phyloP scores from a whole-genome alignment of 2,329 filamentous ascomycete genomes.

The Fusarium floridanum region DNA sequence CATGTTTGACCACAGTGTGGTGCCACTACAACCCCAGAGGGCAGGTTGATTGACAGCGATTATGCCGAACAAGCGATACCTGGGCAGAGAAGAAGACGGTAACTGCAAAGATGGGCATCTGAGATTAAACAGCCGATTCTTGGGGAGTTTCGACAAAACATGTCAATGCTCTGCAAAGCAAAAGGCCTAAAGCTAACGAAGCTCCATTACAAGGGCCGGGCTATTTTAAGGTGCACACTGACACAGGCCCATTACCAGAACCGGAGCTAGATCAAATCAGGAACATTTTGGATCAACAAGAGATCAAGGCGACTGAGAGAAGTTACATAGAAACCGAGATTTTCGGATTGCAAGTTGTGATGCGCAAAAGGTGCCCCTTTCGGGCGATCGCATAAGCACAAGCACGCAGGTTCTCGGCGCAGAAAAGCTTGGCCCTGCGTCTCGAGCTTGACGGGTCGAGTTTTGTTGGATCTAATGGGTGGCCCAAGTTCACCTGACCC shows the following conservation, averaged over 20 bases:
- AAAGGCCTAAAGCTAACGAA: background rate
- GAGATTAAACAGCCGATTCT: background rate
- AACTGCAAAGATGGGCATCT: background rate
- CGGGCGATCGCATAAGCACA: background rate
- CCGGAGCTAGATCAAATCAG: slow-evolving; percentile 26
- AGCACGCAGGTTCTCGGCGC: background rate
- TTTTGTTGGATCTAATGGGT: background rate
- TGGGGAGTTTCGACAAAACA: background rate
- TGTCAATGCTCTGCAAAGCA: background rate
- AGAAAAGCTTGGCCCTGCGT: slow-evolving; percentile 2
- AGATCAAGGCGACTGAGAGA: background rate
- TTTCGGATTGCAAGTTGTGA: background rate
- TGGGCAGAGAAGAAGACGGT: background rate
- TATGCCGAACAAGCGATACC: slow-evolving; percentile 2
- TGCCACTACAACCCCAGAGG: slow-evolving; percentile 21
- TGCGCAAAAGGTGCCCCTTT: background rate
- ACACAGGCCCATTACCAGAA: slow-evolving; percentile 10
- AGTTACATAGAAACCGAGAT: background rate
- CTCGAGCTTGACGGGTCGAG: background rate
- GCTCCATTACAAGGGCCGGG: slow-evolving; percentile 3
- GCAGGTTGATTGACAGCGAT: slow-evolving; percentile 1
- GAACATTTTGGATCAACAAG: slow-evolving; percentile 6
- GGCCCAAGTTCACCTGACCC: slow-evolving; percentile 22
- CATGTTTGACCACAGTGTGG: slow-evolving; percentile 25
- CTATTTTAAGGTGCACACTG: slow-evolving; percentile 35